Base-by-base conservation (phyloP, 2,329 filamentous ascomycete genomes). In the Fusarium ambrosium region DNA sequence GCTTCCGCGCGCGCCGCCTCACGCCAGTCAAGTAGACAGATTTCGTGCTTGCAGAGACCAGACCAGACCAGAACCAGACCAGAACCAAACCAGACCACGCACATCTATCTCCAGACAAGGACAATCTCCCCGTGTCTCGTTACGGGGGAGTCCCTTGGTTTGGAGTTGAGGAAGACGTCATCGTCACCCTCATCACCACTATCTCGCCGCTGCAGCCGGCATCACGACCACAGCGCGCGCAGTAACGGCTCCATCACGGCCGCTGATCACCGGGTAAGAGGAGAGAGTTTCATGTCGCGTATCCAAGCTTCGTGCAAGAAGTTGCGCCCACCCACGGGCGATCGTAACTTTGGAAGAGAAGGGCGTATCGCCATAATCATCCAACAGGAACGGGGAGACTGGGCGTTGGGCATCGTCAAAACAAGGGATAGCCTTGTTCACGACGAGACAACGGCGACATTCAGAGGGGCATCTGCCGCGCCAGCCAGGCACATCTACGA, bases 401-500 rank as follows among this genome's bases (percentile, higher is more conserved):
- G 68, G 62, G 37, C 62, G 64, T 79, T 79, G 76, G 77, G 77
- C 77, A 79, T 77, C 77, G 69, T 72, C 66, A 62, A 66, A 72
- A 69, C 77, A 78, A 75, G 77, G 77, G 73, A 77, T 70, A 79
- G 77, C 77, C 77, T 78, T 79, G 77, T 77, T 77, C 45, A 41
- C 45, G 59, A 66, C 64, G 71, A 69, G 69, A 70, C 76, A 75
- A 41, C 68, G 32, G 68, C 67, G 64, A 71, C 61, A 63, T 62
- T 69, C 61, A 45, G 64, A 70, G 66, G 63, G 45, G 58, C 67
- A 76, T 68, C 70, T 76, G 64, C 66, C 66, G 69, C 69, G 62
- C 67, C 58, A 70, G 64, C 64, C 64, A 64, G 64, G 53, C 66
- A 66, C 60, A 64, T 62, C 53, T 72, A 66, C 71, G 66, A 66